Evolutionary conservation across 2,329 filamentous ascomycete genomes (phyloP), one percentile per base, ranked within the genome.

Genomic region (Aspergillus niger): DNA sequence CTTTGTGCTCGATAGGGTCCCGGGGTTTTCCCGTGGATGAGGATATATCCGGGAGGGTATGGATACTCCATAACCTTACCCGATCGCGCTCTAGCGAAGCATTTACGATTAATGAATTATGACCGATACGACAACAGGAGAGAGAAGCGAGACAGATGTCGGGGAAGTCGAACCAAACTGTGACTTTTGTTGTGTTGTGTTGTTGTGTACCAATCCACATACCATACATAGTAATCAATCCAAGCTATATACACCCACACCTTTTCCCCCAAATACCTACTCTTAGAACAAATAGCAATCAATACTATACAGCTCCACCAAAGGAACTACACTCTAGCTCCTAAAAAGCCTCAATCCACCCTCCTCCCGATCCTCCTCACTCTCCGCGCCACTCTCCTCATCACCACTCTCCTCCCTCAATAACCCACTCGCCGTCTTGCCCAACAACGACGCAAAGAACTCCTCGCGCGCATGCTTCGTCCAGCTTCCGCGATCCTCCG

Each of bases 401-500:
- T 63, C 54, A 15, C 82, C 79, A 61, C 81, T 81, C 5, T 76
- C 79, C 69, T 91, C 89, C 49, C 85, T 82, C 58, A 92, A 77
- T 67, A 83, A 80, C 72, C 89, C 82, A 74, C 86, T 88, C 70
- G 89, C 87, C 51, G 74, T 75, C 59, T 69, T 73, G 0, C 91
- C 91, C 65, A 94, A 86, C 64, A 93, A 76, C 26, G 89, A 89
- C 13, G 87, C 87, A 72, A 93, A 93, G 75, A 94, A 86, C 59
- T 82, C 80, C 39, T 95, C 91, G 61, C 92, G 86, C 58, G 93
- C 92, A 61, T 86, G 84, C 66, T 89, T 87, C 63, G 91, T 90
- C 95, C 95, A 99, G 15, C 76, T 78, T 3, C 89, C 84, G 56
- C 91, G 83, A 73, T 96, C 91, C 74, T 97, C 92, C 0, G 92